Evolutionary conservation across 1,284 basidiomycete genomes (phyloP).

Genomic region (Cerrena zonata): DNA sequence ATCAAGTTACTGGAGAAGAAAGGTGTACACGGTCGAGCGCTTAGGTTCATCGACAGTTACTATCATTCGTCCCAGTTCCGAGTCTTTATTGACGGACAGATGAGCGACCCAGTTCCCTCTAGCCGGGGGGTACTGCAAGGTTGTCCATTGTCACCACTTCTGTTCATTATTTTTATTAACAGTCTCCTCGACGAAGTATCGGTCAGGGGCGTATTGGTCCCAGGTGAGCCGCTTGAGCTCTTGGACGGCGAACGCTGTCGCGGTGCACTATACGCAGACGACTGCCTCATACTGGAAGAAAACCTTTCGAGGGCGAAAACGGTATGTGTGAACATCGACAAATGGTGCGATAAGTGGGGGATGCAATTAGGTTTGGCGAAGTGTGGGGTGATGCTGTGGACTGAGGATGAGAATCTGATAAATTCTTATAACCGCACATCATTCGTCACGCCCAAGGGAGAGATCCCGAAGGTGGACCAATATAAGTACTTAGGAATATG

Average conservation of each 20-base stretch:
- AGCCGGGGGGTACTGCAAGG: not conserved
- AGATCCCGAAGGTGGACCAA: not conserved
- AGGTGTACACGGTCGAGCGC: not conserved
- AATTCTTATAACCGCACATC: not conserved
- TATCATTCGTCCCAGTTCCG: not conserved
- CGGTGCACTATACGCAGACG: not conserved
- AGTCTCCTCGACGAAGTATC: not conserved
- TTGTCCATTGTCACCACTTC: not conserved
- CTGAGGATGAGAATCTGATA: not conserved
- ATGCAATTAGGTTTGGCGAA: not conserved
- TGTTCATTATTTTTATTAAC: not conserved
- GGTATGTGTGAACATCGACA: not conserved
- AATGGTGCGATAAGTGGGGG: not conserved
- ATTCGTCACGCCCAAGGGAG: not conserved
- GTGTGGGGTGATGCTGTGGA: not conserved
- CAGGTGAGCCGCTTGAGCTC: not conserved
- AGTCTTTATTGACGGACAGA: not conserved
- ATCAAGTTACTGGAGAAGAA: not conserved
- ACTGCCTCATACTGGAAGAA: not conserved
- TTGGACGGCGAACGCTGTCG: too few relatives aligned
- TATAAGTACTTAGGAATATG: not conserved
- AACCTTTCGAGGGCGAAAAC: not conserved
- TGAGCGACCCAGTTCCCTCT: not conserved
- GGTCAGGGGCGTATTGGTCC: not conserved
- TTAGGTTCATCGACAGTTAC: not conserved